A percentile compares a stretch with the other conserved stretches of the same genome.
These are phyloP conservation scores for Chloris gayana DNA, from an alignment of 176 grass and related monocot species.

Conservation along the genomic window DNA sequence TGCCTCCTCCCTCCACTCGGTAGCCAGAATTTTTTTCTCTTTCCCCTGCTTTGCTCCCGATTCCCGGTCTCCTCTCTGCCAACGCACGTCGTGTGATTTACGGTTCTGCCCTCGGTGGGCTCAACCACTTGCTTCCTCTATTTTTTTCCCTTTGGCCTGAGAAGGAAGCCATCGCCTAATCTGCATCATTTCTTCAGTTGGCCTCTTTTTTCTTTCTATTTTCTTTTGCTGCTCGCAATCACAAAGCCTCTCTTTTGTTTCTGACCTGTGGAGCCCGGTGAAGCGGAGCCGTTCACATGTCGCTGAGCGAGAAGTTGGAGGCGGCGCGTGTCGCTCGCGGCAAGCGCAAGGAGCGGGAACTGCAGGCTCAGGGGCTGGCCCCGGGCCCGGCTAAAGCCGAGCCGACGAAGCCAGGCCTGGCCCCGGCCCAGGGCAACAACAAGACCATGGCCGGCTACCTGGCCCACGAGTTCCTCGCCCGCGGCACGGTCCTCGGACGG, in stretches of 20 bases:
- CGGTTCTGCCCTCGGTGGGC: constrained; percentile 22
- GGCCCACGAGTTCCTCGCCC: constrained; percentile 83
- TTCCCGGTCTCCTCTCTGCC: too few species aligned
- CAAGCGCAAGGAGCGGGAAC: constrained; percentile 71
- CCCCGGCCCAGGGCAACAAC: not conserved
- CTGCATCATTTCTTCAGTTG: not conserved
- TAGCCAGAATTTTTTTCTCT: too few species aligned
- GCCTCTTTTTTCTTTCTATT: not conserved
- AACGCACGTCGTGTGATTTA: constrained; percentile 11
- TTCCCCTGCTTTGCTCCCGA: too few species aligned
- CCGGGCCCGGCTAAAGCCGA: constrained; percentile 40
- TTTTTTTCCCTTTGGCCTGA: not conserved
- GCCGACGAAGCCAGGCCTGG: constrained; percentile 24
- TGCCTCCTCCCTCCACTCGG: too few species aligned
- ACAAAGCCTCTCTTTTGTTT: not conserved
- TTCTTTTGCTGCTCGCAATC: not conserved
- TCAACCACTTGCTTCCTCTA: constrained; percentile 9
- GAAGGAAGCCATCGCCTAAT: not conserved
- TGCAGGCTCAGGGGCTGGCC: not conserved
- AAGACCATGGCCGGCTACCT: constrained; percentile 73
- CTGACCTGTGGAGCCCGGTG: constrained; percentile 50
- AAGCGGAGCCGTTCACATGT: constrained; percentile 50
- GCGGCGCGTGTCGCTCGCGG: constrained; percentile 59
- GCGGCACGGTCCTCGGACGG: constrained; percentile 63
- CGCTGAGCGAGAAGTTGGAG: constrained; percentile 59